phyloP scores from a whole-genome alignment of 345 rosid species.

The Cochlearia excelsa region DNA sequence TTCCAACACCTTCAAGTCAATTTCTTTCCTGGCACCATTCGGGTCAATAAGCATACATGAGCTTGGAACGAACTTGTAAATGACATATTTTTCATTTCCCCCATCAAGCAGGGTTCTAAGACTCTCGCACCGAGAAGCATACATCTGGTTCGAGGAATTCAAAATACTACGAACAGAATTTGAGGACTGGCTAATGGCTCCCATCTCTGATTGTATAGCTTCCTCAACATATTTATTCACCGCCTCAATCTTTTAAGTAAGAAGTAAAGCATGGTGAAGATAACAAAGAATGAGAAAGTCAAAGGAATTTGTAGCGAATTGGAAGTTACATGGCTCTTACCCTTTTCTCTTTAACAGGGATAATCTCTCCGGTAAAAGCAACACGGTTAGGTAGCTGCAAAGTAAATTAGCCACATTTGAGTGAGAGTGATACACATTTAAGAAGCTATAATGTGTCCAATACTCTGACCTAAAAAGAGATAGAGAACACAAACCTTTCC shows the following conservation, averaged over 20 bases:
- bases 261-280: slow-evolving; percentile 8
- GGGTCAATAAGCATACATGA: slow-evolving; percentile 68
- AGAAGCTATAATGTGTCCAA: slow-evolving; percentile 13
- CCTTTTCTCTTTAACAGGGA: slow-evolving; percentile 64
- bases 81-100: slow-evolving; percentile 49
- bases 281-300: background rate
- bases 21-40: slow-evolving; percentile 51
- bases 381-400: slow-evolving; percentile 72
- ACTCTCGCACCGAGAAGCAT: slow-evolving; percentile 56
- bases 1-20: slow-evolving; percentile 57
- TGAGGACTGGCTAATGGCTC: slow-evolving; percentile 39
- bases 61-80: slow-evolving; percentile 73
- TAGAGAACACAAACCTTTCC: slow-evolving; percentile 52
- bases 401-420: slow-evolving; percentile 14
- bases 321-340: slow-evolving; percentile 33
- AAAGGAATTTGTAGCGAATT: background rate
- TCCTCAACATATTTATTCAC: slow-evolving; percentile 48
- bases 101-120: slow-evolving; percentile 59
- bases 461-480: slow-evolving; percentile 11
- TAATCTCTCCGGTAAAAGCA: slow-evolving; percentile 73
- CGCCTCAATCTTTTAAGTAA: slow-evolving; percentile 27
- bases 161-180: slow-evolving; percentile 66
- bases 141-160: slow-evolving; percentile 52
- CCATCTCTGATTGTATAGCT: slow-evolving; percentile 48
- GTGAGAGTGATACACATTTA: background rate